Evolutionary conservation across 768 basidiomycete genomes (phyloP).

Genomic region (Hydnomerulius pinastri): DNA sequence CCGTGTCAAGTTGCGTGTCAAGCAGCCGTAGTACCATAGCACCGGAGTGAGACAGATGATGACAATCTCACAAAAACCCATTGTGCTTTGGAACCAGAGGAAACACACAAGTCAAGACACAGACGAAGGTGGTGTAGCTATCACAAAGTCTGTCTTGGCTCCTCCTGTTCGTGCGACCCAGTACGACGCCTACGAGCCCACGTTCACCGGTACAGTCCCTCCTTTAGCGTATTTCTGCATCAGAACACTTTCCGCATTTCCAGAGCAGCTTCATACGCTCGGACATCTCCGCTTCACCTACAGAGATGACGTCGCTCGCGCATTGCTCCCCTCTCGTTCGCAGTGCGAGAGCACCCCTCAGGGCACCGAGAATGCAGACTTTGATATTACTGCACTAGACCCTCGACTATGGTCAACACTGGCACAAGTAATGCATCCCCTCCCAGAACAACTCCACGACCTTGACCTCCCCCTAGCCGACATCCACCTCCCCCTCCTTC

Average conservation of each 20-base stretch:
- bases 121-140: constrained; percentile 20
- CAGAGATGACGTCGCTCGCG: constrained; percentile 39
- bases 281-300: constrained; percentile 40
- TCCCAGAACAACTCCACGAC: constrained; percentile 42
- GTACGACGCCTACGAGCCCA: neutral
- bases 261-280: constrained; percentile 46
- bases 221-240: constrained; percentile 58
- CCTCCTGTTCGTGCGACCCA: neutral
- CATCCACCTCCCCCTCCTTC: constrained; percentile 54
- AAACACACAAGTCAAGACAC: constrained; percentile 4
- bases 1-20: no score
- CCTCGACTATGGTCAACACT: constrained; percentile 65
- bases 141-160: constrained; percentile 16
- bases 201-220: constrained; percentile 35
- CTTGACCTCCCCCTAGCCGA: constrained; percentile 56
- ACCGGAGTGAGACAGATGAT: neutral
- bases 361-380: neutral
- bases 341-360: constrained; percentile 11
- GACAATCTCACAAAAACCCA: constrained; percentile 1
- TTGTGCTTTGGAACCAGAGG: constrained; percentile 12
- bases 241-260: constrained; percentile 39
- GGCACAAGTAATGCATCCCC: constrained; percentile 55
- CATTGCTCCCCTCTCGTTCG: constrained; percentile 39
- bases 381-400: constrained; percentile 37
- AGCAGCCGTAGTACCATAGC: no score